Percentiles rank a stretch among this genome's conserved stretches.
Conservation (phyloP, 208 protist species). For the Trypanosoma mega region DNA sequence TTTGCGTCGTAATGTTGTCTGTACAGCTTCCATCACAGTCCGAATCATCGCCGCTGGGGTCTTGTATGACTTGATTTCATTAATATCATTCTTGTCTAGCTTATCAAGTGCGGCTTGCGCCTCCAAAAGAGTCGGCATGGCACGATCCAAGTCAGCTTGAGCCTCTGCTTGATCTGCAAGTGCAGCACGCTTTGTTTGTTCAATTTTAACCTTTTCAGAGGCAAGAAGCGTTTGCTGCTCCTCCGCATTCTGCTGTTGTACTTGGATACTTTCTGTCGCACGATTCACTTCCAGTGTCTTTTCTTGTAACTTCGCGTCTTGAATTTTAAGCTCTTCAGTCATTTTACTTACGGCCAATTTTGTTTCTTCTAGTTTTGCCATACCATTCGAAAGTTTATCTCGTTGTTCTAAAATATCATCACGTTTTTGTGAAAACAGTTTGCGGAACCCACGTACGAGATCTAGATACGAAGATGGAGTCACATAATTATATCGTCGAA, state of each 20-base stretch:
- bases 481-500: slow-evolving; percentile 96
- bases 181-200: slow-evolving; percentile 90
- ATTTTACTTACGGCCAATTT: slow-evolving; percentile 90
- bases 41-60: slow-evolving; percentile 94
- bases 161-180: slow-evolving; percentile 91
- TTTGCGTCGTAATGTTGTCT: slow-evolving; percentile 93
- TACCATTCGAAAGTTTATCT: slow-evolving; percentile 96
- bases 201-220: slow-evolving; percentile 95
- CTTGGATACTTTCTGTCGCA: slow-evolving; percentile 93
- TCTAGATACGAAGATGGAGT: slow-evolving; percentile 98
- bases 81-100: slow-evolving; percentile 97
- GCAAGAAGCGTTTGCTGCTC: slow-evolving; percentile 95
- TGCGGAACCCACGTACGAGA: slow-evolving; percentile 94
- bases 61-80: slow-evolving; percentile 97
- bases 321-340: slow-evolving; percentile 89
- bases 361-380: slow-evolving; percentile 93
- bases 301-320: slow-evolving; percentile 83
- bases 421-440: slow-evolving; percentile 93
- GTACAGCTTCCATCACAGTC: slow-evolving; percentile 96
- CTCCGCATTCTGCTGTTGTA: slow-evolving; percentile 95
- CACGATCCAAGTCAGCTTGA: slow-evolving; percentile 94
- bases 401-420: slow-evolving; percentile 94
- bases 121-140: slow-evolving; percentile 95
- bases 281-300: slow-evolving; percentile 87
- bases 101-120: slow-evolving; percentile 95